These are phyloP conservation scores for Volvox africanus DNA, from an alignment of 139 green algal species.

Conservation along the genomic window DNA sequence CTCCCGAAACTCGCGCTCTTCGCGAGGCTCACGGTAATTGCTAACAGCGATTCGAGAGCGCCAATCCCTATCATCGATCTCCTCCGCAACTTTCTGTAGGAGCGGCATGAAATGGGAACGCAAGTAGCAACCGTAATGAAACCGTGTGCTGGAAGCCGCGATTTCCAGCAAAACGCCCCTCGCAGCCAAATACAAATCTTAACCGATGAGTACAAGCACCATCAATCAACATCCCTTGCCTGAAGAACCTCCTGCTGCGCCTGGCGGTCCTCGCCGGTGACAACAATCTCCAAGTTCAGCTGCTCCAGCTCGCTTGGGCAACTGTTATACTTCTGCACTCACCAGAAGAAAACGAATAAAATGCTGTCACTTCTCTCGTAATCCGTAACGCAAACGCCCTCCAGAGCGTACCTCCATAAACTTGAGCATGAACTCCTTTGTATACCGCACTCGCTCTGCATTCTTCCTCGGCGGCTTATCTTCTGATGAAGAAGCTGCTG, in stretches of 20 bases:
- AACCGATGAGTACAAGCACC: background rate
- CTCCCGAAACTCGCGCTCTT: constrained; percentile 37
- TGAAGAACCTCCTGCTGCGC: constrained; percentile 62
- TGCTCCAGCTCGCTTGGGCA: constrained; percentile 76
- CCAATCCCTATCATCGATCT: constrained; percentile 80
- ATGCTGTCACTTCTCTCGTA: no score
- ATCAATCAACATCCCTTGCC: constrained; percentile 15
- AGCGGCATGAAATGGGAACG: background rate
- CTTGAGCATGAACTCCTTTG: constrained; percentile 80
- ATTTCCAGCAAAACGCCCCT: background rate
- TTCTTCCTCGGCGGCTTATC: constrained; percentile 69
- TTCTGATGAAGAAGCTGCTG: constrained; percentile 24
- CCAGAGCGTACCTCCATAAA: constrained; percentile 75
- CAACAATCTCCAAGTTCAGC: constrained; percentile 75
- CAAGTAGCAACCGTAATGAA: no score
- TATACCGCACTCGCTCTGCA: constrained; percentile 73
- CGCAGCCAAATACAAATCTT: background rate
- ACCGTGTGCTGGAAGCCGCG: background rate
- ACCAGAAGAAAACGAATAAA: background rate
- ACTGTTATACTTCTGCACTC: constrained; percentile 71
- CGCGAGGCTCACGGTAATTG: constrained; percentile 41
- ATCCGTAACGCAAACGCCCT: background rate
- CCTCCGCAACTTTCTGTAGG: constrained; percentile 66
- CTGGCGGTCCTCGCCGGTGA: constrained; percentile 64
- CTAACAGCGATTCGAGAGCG: constrained; percentile 54